Base-by-base conservation (phyloP, 2,329 filamentous ascomycete genomes). In the Penicillium italicum region DNA sequence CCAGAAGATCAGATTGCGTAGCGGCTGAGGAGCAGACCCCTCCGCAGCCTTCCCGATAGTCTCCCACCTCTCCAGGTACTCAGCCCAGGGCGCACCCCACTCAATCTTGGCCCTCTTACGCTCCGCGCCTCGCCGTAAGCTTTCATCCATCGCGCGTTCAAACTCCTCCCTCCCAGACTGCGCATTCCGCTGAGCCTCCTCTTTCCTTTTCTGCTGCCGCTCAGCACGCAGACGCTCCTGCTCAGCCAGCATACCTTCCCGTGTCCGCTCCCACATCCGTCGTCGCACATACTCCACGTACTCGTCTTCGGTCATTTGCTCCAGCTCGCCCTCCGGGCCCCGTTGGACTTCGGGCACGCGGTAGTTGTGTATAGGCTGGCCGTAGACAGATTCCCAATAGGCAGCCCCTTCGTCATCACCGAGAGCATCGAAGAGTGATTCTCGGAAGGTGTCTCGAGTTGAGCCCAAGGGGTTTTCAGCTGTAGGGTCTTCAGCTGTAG, bases 361-460 rank as follows among this genome's bases (percentile, higher is more conserved):
- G 70, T 95, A 97, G 7, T 85, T 83, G 73, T 97, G 91, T 47
- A 97, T 88, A 0, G 94, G 93, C 71, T 97, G 93, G 1, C 91
- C 92, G 74, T 97, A 99, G n/a, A 99, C 90, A 16, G 85, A 85
- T 72, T 97, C 88, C 94, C 94, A 99, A 77, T 94, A 99, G 8
- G 86, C 84, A 2, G 94, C 94, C 44, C 93, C 94, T 75, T 99
- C 94, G 69, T 97, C 93, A 73, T 99, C 94, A 36, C 91, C 93
- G 74, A 99, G 87, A 31, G 94, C 94, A 72, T 99, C 94, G 76
- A 97, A 97, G 5, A 99, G 85, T 0, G 91, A 96, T 72, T 96
- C 90, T 30, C 90, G 87, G 72, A 99, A 99, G 0, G 93, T 91
- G 0, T 82, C 79, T 38, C 91, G 41, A 28, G 42, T 31, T 41